Base-by-base conservation (phyloP, 352 stramenopile species). In the Elongisporangium undulatum region DNA sequence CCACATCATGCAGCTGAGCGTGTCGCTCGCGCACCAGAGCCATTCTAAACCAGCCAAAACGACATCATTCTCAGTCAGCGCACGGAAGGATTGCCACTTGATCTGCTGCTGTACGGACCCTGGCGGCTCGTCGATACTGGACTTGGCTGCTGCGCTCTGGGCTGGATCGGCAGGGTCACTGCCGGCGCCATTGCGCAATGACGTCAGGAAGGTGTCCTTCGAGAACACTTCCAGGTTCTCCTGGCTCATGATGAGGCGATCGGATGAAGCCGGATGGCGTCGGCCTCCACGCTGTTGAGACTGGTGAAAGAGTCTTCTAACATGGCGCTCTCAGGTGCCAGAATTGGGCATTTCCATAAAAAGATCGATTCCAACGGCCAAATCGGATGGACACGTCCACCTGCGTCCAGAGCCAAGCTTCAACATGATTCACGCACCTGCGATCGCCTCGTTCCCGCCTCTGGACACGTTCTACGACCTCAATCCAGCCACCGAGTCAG, bases 151-250 rank as follows among this genome's bases (percentile, higher is more conserved):
- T 8, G 26, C 4, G 13, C 22, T 67, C 5, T 55, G 48, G 6
- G 34, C 53, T 53, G 53, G 50, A 9, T 50, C 51, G 16, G 23
- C 38, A 21, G 50, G 67, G 45, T 59, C 69, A 29, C 61, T 64
- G 17, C 63, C 61, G 0, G 67, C 67, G 52, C 73, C 73, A 59
- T 79, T 74, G 39, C 85, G 85, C 12, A 93, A 62, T 16, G 83
- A 82, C 2, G 83, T 91, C 24, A 93, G 61, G 60, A 93, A 93
- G 2, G 83, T 91, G 59, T 93, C 77, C 57, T 88, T 90, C n/a
- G 79, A 85, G 59, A 93, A 90, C 29, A 90, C 69, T 29, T 91
- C 81, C 3, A 64, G 53, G 26, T 63, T 67, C 16, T 85, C 77
- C 64, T 82, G 74, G 41, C 71, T 88, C 81, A 85, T 87, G 41